Conservation (phyloP, 1,139 yeast species). For the Tardiomyces blankii region DNA sequence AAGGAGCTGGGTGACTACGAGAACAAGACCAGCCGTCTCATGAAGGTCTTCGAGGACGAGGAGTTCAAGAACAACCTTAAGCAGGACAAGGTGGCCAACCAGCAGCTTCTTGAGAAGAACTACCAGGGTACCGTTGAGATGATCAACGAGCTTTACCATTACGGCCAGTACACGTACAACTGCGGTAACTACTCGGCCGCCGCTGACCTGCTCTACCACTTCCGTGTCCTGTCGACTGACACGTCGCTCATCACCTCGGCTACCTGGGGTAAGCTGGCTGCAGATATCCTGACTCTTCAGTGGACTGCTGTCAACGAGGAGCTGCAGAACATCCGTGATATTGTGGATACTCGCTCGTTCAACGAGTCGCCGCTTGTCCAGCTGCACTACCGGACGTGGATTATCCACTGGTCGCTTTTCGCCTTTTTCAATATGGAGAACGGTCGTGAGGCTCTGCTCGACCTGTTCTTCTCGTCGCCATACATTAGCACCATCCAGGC, state of each 20-base stretch:
- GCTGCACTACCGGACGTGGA: constrained; percentile 52
- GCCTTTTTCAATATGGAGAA: constrained; percentile 41
- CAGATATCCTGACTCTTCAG: constrained; percentile 41
- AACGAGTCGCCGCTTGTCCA: constrained; percentile 41
- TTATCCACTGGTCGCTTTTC: constrained; percentile 55
- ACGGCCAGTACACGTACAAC: constrained; percentile 49
- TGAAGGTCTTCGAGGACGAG: constrained; percentile 36
- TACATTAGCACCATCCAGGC: constrained; percentile 55
- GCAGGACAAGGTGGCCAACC: constrained; percentile 43
- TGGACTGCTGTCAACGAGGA: constrained; percentile 43
- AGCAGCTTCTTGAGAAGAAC: constrained; percentile 32
- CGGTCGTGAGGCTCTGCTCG: constrained; percentile 41
- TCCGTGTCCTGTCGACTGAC: constrained; percentile 42
- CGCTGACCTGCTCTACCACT: constrained; percentile 43
- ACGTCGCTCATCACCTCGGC: constrained; percentile 39
- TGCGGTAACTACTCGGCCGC: constrained; percentile 50
- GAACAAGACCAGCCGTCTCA: constrained; percentile 34
- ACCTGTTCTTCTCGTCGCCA: constrained; percentile 44
- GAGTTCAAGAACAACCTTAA: constrained; percentile 37
- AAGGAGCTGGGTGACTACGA: constrained; percentile 32
- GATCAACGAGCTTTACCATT: constrained; percentile 40
- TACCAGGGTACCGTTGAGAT: constrained; percentile 38
- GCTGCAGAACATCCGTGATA: constrained; percentile 41
- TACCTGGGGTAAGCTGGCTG: constrained; percentile 53
- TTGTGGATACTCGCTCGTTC: constrained; percentile 42